Evolutionary conservation across 176 grass and related monocot genomes (phyloP).

Genomic region (Oryza australiensis): DNA sequence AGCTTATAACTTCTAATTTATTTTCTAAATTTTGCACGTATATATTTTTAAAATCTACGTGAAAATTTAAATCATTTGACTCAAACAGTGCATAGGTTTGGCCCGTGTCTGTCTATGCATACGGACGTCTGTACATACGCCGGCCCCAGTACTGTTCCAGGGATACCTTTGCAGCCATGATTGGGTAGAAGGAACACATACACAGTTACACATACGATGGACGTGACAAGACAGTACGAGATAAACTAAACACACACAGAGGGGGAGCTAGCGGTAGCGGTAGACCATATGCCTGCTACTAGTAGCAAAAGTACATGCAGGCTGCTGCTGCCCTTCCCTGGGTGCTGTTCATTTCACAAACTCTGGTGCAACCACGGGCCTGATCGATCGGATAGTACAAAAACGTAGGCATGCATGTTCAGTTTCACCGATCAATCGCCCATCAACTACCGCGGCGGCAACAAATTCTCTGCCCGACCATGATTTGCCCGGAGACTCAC

Average conservation of each 20-base stretch:
- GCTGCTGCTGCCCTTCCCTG: background rate
- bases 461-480: conserved; percentile 25
- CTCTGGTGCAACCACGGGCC: conserved; percentile 14
- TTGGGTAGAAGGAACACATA: conserved; percentile 21
- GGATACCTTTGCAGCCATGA: conserved; percentile 16
- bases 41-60: no score
- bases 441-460: background rate
- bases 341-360: conserved; percentile 30
- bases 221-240: conserved; percentile 34
- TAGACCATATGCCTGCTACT: background rate
- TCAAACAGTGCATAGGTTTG: no score
- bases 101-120: no score
- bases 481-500: conserved; percentile 15
- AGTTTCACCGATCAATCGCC: background rate
- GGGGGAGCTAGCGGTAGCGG: no score
- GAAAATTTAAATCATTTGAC: no score
- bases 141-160: background rate
- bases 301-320: background rate
- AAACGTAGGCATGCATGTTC: background rate
- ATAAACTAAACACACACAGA: background rate
- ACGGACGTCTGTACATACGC: background rate
- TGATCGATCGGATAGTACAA: background rate
- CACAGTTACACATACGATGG: conserved; percentile 8
- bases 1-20: no score
- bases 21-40: no score